Evolutionary conservation across 768 basidiomycete species (phyloP).

Genomic region (Rhizopogon vinicolor): DNA sequence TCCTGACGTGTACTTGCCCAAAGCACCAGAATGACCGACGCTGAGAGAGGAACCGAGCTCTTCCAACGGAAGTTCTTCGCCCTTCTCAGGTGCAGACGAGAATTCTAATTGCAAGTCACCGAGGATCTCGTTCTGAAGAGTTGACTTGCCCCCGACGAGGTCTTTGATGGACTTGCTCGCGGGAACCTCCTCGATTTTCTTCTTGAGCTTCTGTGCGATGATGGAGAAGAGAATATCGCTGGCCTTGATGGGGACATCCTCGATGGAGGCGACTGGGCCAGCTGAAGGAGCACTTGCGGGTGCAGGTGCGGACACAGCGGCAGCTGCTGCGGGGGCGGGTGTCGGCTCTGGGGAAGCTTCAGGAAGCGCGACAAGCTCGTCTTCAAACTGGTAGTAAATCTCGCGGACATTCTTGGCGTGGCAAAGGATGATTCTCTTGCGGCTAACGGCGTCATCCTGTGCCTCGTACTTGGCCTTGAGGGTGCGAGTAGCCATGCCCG

Average conservation of each 20-base stretch:
- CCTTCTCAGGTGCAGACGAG: conserved; percentile 93
- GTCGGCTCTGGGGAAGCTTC: conserved; percentile 26
- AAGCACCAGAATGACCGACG: conserved; percentile 75
- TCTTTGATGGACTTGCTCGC: conserved; percentile 96
- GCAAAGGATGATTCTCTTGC: conserved; percentile 78
- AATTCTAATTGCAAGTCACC: conserved; percentile 97
- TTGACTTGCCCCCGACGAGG: conserved; percentile 97
- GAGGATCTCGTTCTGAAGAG: conserved; percentile 96
- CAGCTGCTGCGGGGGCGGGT: conserved; percentile 34
- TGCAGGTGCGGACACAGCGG: conserved; percentile 36
- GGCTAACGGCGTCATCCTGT: conserved; percentile 80
- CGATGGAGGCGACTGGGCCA: conserved; percentile 68
- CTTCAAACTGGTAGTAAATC: conserved; percentile 97
- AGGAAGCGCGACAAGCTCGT: conserved; percentile 53
- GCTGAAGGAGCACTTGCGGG: conserved; percentile 43
- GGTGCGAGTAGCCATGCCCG: conserved; percentile 90
- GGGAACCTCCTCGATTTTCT: conserved; percentile 84
- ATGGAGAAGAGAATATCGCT: conserved; percentile 82
- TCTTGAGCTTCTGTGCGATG: conserved; percentile 98
- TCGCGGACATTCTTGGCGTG: conserved; percentile 95
- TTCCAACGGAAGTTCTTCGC: conserved; percentile 93
- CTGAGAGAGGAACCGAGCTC: conserved; percentile 87
- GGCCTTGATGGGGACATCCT: conserved; percentile 90
- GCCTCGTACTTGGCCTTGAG: conserved; percentile 92
- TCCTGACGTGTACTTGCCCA: conserved; percentile 92